Evolutionary conservation across 306 rosid species (phyloP).

Genomic region (Luffa acutangula): DNA sequence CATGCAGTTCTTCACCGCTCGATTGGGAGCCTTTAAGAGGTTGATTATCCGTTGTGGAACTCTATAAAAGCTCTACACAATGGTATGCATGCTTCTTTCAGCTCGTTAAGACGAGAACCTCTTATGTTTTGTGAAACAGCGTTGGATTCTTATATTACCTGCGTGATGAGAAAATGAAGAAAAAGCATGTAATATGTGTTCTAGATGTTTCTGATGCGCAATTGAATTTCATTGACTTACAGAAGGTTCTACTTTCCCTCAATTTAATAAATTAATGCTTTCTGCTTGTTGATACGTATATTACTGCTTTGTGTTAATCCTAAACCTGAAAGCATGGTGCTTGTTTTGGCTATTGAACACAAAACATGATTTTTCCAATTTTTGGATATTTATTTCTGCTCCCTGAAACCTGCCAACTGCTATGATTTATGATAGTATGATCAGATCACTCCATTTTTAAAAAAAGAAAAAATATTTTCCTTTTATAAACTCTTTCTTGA

Average conservation of each 20-base stretch:
- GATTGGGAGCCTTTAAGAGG: neutral
- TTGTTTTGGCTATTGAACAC: neutral
- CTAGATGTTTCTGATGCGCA: neutral
- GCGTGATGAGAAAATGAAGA: conserved; percentile 1
- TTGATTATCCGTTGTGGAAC: neutral
- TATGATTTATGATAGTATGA: neutral
- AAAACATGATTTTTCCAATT: neutral
- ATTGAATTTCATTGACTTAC: neutral
- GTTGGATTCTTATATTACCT: neutral
- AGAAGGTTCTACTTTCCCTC: neutral
- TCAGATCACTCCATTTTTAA: neutral
- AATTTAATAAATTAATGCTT: neutral
- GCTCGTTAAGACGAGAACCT: neutral
- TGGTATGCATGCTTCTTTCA: neutral
- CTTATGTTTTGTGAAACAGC: neutral
- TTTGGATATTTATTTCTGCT: neutral
- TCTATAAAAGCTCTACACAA: neutral
- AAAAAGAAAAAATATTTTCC: neutral
- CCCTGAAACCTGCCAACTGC: neutral
- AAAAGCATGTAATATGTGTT: neutral
- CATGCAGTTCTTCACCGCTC: neutral
- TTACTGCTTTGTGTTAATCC: neutral
- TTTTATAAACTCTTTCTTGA: neutral
- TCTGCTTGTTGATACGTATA: neutral
- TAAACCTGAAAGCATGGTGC: neutral